Base-by-base conservation (phyloP, 176 grass and related monocot species). In the Cenchrus americanus region DNA sequence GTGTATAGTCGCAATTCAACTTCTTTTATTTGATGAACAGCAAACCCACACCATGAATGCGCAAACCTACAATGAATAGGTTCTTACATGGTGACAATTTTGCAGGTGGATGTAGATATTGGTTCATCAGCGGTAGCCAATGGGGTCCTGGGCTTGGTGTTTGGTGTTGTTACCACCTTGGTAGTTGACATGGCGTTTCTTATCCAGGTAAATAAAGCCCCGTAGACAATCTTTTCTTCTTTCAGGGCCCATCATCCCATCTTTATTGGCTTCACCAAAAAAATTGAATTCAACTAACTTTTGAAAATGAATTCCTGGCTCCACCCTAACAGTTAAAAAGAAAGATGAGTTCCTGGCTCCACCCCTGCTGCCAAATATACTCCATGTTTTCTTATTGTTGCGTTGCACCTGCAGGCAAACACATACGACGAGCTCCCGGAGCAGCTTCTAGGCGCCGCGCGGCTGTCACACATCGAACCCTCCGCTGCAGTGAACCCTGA, bases 181-280 rank as follows among this genome's bases (percentile, higher is more conserved):
- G 83, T 94, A 27, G 93, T 99, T 58, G 96, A 99, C 40, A 99
- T 99, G 85, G 96, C 96, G 73, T 99, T 99, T 84, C 96, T 99
- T 79, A 84, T 99, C 77, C 96, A 99, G 93, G 96, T 96, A 92
- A 77, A 44, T 80, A 83, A 18, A 15, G n/a, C 55, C 73, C 51
- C 2, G 40, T 42, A 18, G 11, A 52, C 47, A 23, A 26, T 69
- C 49, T 68, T 17, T 68, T 50, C 2, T 69, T 53, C 27, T 40
- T 13, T 69, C 7, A 3, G 9, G 15, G 3, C 37, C 24, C 32
- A 48, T 44, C 12, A 48, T 66, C 24, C 76, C 75, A 32, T 86
- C 7, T 42, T 42, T 34, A 55, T 2, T 23, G 17, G 19, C 2
- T 53, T 59, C 2, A 30, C 27, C 27, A 30, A 30, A 30, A 30